Percentiles rank a stretch among this genome's conserved stretches.
These are phyloP conservation scores for Huntiella savannae DNA, from an alignment of 2,329 filamentous ascomycete species.

Conservation along the genomic window DNA sequence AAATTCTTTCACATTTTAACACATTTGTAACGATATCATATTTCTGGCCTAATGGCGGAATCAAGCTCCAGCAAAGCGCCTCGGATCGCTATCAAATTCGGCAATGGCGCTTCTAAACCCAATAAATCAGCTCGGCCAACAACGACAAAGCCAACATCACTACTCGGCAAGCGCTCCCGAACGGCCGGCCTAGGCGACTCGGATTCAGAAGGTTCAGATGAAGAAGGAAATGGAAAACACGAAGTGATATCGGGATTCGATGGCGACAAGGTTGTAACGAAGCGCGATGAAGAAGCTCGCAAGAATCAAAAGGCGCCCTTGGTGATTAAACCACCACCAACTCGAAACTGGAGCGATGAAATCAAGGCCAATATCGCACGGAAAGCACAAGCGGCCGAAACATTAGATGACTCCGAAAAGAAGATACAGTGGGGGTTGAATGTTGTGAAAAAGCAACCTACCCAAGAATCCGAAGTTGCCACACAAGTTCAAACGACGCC, in stretches of 20 bases:
- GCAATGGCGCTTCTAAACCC: slow-evolving; percentile 5
- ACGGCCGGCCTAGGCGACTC: slow-evolving; percentile 10
- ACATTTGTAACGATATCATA: background rate
- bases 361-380: slow-evolving; percentile 7
- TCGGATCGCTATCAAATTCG: slow-evolving; percentile 12
- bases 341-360: slow-evolving; percentile 10
- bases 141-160: slow-evolving; percentile 4
- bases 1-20: background rate
- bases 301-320: slow-evolving; percentile 6
- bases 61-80: slow-evolving; percentile 7
- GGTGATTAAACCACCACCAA: slow-evolving; percentile 10
- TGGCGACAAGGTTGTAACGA: background rate
- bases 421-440: slow-evolving; percentile 36
- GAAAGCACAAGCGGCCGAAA: slow-evolving; percentile 14
- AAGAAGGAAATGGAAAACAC: slow-evolving; percentile 5
- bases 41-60: slow-evolving; percentile 1
- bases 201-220: slow-evolving; percentile 11
- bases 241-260: slow-evolving; percentile 10
- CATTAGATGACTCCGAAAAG: slow-evolving; percentile 24
- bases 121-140: background rate
- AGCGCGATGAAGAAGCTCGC: background rate
- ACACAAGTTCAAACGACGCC: background rate
- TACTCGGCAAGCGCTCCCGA: slow-evolving; percentile 12
- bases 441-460: slow-evolving; percentile 3
- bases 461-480: background rate